Base-by-base conservation (phyloP, 2,329 filamentous ascomycete genomes). In the Aspergillus chevalieri region DNA sequence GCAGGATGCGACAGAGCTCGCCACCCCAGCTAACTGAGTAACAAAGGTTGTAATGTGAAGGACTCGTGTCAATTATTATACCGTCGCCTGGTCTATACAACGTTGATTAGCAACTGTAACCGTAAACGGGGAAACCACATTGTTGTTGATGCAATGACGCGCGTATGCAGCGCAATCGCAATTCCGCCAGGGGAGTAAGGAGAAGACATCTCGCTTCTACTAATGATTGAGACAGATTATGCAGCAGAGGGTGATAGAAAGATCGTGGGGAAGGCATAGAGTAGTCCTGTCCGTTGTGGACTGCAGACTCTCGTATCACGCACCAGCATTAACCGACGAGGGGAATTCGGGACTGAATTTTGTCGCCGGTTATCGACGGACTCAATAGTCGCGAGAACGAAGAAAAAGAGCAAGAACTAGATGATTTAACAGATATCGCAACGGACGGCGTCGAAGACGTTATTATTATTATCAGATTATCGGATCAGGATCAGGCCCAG, bases 81-180 rank as follows among this genome's bases (percentile, higher is more conserved):
- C 17, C 21, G 21, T 8, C 28, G 26, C 24, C 42, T 44, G 42
- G 26, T 28, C 17, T 12, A 45, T 17, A 45, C 10, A 45, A 19
- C 22, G 4, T 8, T n/a, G 43, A 14, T 22, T 34, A 38, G 48
- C 33, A 33, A 30, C 34, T 36, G 26, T 14, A 47, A 47, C 38
- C 33, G 17, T 30, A 19, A 34, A 21, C 17, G 19, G 43, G 7
- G 14, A 26, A 49, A 22, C 38, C 17, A 41, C 38, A 41, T 41
- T 41, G 38, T 41, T 41, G 19, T 41, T 41, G 48, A 49, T 52
- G 54, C 47, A 46, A 47, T 52, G 54, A 59, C 55, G 57, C 50
- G 49, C 56, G 48, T 56, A 48, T 52, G 52, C 50, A 50, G 50
- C 45, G 52, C 21, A 52, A 52, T 49, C 38, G 26, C 26, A 9